phyloP scores from a whole-genome alignment of 2,329 filamentous ascomycete species.

The Botrytis fabae region DNA sequence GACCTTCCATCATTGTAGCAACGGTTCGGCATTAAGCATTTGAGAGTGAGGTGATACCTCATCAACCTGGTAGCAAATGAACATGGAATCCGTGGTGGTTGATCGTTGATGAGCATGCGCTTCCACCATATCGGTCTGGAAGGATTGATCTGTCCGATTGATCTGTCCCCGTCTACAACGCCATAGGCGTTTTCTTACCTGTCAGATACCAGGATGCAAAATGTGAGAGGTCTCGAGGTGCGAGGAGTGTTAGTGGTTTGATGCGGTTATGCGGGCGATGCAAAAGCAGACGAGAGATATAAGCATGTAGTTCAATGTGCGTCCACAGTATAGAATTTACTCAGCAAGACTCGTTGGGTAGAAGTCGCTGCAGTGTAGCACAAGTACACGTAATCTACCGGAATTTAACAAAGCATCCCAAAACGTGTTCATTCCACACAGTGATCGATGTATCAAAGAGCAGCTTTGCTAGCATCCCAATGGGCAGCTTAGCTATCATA shows the following conservation, averaged over 20 bases:
- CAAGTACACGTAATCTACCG: not conserved
- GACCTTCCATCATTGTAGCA: not conserved
- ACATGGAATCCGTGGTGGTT: not conserved
- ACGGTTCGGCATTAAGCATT: not conserved
- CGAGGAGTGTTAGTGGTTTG: not conserved
- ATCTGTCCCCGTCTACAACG: not conserved
- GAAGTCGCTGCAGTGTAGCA: not conserved
- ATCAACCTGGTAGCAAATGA: not conserved
- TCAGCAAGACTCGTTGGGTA: not conserved
- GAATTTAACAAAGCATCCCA: not conserved
- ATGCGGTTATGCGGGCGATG: slow-evolving; percentile 3
- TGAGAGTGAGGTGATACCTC: not conserved
- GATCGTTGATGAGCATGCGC: slow-evolving; percentile 2
- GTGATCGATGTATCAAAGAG: not conserved
- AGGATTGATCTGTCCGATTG: not conserved
- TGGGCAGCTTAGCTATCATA: not conserved
- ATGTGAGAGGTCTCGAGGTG: not conserved
- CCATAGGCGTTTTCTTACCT: not conserved
- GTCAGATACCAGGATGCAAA: not conserved
- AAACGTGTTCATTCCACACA: not conserved
- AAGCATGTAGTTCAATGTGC: not conserved
- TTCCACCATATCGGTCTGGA: slow-evolving; percentile 11
- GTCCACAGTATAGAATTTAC: not conserved
- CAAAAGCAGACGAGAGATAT: not conserved
- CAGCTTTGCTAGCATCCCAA: not conserved